These are phyloP conservation scores for Cicer bijugum DNA, from an alignment of 306 rosid species.

Conservation along the genomic window DNA sequence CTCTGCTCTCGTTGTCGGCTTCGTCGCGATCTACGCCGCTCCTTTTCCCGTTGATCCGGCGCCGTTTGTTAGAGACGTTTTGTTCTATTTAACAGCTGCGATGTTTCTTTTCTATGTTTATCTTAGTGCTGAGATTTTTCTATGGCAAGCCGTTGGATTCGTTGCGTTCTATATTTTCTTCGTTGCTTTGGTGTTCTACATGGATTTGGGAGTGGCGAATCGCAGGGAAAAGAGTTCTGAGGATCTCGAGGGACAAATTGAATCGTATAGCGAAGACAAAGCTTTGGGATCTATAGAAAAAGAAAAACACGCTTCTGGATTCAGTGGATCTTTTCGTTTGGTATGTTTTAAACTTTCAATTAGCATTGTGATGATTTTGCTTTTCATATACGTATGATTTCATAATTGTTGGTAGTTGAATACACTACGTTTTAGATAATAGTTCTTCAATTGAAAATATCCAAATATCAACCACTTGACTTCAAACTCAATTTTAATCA, in stretches of 20 bases:
- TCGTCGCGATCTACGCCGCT: constrained; percentile 85
- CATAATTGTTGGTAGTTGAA: background rate
- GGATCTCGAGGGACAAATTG: constrained; percentile 56
- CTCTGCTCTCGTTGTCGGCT: constrained; percentile 89
- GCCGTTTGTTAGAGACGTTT: constrained; percentile 76
- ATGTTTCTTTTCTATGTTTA: constrained; percentile 82
- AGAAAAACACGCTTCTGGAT: constrained; percentile 49
- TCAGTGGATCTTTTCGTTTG: constrained; percentile 52
- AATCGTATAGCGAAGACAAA: constrained; percentile 46
- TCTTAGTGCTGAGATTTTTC: constrained; percentile 85
- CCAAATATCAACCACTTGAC: no score
- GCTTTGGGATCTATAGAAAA: constrained; percentile 38
- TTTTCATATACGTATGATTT: background rate
- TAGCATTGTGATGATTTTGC: background rate
- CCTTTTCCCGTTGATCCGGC: constrained; percentile 80
- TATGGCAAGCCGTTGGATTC: constrained; percentile 91
- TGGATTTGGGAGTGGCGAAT: constrained; percentile 71
- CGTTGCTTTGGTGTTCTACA: constrained; percentile 87
- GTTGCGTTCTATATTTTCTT: constrained; percentile 81
- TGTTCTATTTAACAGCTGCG: constrained; percentile 79
- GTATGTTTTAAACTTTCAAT: constrained; percentile 49
- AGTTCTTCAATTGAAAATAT: no score
- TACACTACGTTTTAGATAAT: background rate
- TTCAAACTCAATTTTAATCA: no score
- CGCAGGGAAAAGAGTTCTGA: constrained; percentile 44